These are phyloP conservation scores for Flaveria linearis DNA, from an alignment of 129 eudicot species.

Conservation along the genomic window DNA sequence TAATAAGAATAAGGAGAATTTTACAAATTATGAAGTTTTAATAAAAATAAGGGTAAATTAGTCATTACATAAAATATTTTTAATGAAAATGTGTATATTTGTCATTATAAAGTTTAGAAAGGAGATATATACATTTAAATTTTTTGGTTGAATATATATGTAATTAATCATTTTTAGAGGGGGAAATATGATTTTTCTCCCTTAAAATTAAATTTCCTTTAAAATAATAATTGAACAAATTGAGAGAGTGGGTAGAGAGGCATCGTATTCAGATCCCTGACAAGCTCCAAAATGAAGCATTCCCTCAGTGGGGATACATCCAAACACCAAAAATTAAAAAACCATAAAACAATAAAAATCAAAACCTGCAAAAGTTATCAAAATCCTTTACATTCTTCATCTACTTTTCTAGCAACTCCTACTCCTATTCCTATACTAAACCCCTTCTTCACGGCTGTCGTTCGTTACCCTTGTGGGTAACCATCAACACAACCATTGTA, in stretches of 20 bases:
- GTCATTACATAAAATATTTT: no score
- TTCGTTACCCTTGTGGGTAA: neutral
- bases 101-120: no score
- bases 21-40: no score
- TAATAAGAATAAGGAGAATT: no score
- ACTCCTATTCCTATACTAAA: constrained; percentile 7
- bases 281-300: neutral
- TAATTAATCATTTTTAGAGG: no score
- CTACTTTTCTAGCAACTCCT: neutral
- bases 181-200: no score
- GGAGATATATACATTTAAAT: no score
- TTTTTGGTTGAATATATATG: no score
- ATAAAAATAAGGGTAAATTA: no score
- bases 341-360: constrained; percentile 7
- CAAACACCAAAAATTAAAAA: neutral
- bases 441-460: constrained; percentile 16
- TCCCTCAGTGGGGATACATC: neutral
- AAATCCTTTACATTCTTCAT: constrained; percentile 32
- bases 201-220: no score
- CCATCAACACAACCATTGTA: neutral
- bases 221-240: neutral
- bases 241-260: neutral
- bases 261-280: neutral
- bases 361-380: constrained; percentile 23
- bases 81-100: no score